Evolutionary conservation across 148 eudicot species (phyloP), one percentile per base, ranked within the genome.

Genomic region (Vaccinium vitisidaea): DNA sequence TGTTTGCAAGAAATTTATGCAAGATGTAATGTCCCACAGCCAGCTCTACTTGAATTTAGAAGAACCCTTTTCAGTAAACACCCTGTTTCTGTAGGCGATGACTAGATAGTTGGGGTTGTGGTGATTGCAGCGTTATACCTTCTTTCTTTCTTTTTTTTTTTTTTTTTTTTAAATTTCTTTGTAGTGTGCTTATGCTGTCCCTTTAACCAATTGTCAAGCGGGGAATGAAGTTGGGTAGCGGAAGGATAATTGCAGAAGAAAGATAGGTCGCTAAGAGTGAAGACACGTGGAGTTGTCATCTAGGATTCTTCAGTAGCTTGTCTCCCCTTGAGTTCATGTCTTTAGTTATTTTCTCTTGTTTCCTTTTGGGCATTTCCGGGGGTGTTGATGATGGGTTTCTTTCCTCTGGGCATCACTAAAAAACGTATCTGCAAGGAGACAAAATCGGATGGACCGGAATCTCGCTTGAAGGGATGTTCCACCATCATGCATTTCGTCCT

Each of bases 1-100:
- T 23, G 95, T 96, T 11, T 96, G 99, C 99, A 94, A 96, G 90
- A 96, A 94, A 89, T 94, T 96, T 77, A 96, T 96, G 99, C 98
- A 96, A 94, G 98, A 92, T 93, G 96, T 94, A 94, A 94, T 91
- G 87, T 93, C 84, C 91, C 89, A 80, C 90, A 92, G 92, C 98
- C 93, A 90, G 90, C 86, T 87, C 91, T 91, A 87, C 86, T 92
- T 94, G 91, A 93, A 89, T 90, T 90, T 90, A 77, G 88, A 89
- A 89, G 92, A 90, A 91, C 86, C 83, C 88, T 86, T 84, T 86
- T 83, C 82, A 81, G 78, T 91, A 83, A 81, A 83, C 86, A 85
- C 86, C 88, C 59, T 87, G 87, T 92, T 85, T 89, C 90, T 80
- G 82, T 89, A 67, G 85, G 90, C 82, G 88, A 88, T 88, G 84